Conservation (phyloP, 805 yeast genomes). For the Brettanomyces custersianus region DNA sequence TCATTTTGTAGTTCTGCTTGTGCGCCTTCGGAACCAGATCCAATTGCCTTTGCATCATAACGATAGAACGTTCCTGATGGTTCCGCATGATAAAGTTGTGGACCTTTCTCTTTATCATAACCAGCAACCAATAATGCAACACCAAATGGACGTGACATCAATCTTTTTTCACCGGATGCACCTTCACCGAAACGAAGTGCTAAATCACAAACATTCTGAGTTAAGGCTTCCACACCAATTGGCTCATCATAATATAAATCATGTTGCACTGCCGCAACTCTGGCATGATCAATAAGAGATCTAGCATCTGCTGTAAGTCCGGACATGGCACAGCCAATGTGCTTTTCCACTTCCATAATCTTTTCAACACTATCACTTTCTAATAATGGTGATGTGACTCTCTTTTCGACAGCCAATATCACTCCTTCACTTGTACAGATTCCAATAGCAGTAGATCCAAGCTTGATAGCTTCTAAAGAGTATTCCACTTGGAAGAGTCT, state of each 20-base stretch:
- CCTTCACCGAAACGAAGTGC: slow-evolving; percentile 97
- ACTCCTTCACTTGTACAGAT: slow-evolving; percentile 94
- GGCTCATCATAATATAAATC: slow-evolving; percentile 85
- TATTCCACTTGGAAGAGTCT: slow-evolving; percentile 97
- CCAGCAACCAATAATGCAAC: slow-evolving; percentile 97
- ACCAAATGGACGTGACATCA: slow-evolving; percentile 98
- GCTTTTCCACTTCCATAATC: slow-evolving; percentile 87
- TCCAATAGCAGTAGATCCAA: slow-evolving; percentile 97
- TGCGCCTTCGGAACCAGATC: slow-evolving; percentile 98
- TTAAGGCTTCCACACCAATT: slow-evolving; percentile 84
- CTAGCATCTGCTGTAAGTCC: slow-evolving; percentile 98
- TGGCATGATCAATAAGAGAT: slow-evolving; percentile 96
- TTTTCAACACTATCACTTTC: slow-evolving; percentile 94
- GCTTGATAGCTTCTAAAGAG: slow-evolving; percentile 93
- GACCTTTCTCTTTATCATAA: slow-evolving; percentile 84
- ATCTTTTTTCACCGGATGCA: slow-evolving; percentile 88
- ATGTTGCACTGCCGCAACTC: slow-evolving; percentile 84
- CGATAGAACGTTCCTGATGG: slow-evolving; percentile 97
- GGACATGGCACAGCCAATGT: slow-evolving; percentile 97
- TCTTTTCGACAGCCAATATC: slow-evolving; percentile 90
- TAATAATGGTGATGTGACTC: slow-evolving; percentile 86
- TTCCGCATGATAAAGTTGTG: slow-evolving; percentile 96
- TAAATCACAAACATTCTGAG: slow-evolving; percentile 94
- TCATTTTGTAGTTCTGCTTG: slow-evolving; percentile 96
- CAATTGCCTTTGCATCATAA: slow-evolving; percentile 98